Base-by-base conservation (phyloP, 331 rosid genomes). In the Pyracantha coccinea region DNA sequence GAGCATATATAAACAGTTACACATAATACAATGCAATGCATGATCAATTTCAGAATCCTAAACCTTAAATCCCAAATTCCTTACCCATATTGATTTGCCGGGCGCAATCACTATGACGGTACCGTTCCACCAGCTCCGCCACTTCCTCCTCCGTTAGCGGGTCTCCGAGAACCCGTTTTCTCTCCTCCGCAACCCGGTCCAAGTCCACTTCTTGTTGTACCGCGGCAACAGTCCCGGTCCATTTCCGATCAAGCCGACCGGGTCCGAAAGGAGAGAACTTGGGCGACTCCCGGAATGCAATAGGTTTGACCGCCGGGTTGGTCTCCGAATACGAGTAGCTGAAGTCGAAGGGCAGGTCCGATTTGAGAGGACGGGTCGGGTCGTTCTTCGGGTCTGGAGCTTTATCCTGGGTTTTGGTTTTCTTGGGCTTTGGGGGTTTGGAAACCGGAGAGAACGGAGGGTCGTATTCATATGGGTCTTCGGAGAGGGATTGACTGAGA, bases 251-350 rank as follows among this genome's bases (percentile, higher is more conserved):
- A 12, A 93, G 88, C 10, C 93, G 88, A 7, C 91, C 93, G 8
- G 98, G 98, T 0, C 98, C 96, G 14, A 93, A 93, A 0, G 97
- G 97, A 6, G 97, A 93, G 82, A 93, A 93, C 62, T 83, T 93
- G 4, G 96, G 96, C 6, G 98, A 89, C 85, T 93, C 96, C n/a
- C 98, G 90, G 84, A 78, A 91, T 15, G 96, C 83, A 31, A 93
- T 84, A 44, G 97, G 97, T 13, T 69, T 63, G 1, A 79, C 62
- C 11, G 90, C 83, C 11, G 88, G 76, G 58, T 84, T 47, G 19
- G 80, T 76, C 69, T 94, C 99, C 1, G 96, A 90, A 72, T 94
- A 92, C 15, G 97, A 91, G 89, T 88, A 87, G 14, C 75, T 88
- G 89, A 94, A 94, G 55, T 88, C 91, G 80, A 94, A 94, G 41